Evolutionary conservation across 495 filamentous ascomycete species (phyloP).

Genomic region (Podospora appendiculata): DNA sequence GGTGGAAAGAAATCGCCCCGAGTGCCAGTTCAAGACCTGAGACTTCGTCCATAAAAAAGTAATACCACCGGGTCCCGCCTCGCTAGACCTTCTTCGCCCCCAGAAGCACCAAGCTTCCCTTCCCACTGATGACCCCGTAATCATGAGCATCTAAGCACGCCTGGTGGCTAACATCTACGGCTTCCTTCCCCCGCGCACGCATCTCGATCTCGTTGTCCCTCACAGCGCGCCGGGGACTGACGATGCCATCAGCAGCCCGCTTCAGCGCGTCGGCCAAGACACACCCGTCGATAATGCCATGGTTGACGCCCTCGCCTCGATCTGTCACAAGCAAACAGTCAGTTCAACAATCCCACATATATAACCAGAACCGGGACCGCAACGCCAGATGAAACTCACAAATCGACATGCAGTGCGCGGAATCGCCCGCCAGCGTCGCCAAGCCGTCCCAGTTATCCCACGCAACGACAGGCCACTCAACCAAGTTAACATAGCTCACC

Average conservation of each 20-base stretch:
- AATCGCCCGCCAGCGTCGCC: neutral
- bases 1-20: too few species aligned
- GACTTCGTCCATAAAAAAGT: too few species aligned
- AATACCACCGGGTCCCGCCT: too few species aligned
- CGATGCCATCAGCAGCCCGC: neutral
- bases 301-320: neutral
- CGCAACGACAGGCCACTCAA: neutral
- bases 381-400: neutral
- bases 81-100: slow-evolving; percentile 1
- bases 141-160: neutral
- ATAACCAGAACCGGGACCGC: neutral
- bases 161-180: neutral
- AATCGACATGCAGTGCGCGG: neutral
- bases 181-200: neutral
- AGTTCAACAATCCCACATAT: neutral
- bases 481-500: neutral
- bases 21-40: too few species aligned
- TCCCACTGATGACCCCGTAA: neutral
- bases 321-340: neutral
- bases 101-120: neutral
- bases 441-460: neutral
- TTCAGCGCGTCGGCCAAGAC: neutral
- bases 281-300: neutral
- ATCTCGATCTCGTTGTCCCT: neutral
- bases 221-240: neutral